Conservation (phyloP, 1,284 basidiomycete species). For the Marasmius oreades region DNA sequence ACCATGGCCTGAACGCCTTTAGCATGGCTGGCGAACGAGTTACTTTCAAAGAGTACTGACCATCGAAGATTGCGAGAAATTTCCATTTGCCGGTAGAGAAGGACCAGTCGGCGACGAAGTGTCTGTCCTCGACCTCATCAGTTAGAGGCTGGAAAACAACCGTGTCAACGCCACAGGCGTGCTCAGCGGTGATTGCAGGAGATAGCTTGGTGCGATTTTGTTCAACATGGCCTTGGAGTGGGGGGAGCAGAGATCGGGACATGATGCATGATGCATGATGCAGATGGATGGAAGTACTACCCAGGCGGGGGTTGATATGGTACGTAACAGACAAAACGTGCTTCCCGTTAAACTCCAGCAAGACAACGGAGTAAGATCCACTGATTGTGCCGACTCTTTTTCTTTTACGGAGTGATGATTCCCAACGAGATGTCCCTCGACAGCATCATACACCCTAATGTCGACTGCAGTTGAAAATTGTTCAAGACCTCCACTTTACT, state of each 20-base stretch:
- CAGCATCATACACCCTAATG: too few relatives aligned
- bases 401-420: too few relatives aligned
- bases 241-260: background rate
- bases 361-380: too few relatives aligned
- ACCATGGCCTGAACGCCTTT: slow-evolving; percentile 5
- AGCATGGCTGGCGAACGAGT: background rate
- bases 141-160: slow-evolving; percentile 9
- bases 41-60: background rate
- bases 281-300: too few relatives aligned
- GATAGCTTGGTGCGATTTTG: background rate
- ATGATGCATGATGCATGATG: too few relatives aligned
- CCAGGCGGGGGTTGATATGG: too few relatives aligned
- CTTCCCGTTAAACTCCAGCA: too few relatives aligned
- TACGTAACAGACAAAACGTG: too few relatives aligned
- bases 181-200: background rate
- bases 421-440: too few relatives aligned
- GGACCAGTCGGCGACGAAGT: slow-evolving; percentile 7
- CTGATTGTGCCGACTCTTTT: too few relatives aligned
- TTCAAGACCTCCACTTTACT: too few relatives aligned
- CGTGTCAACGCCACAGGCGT: slow-evolving; percentile 2
- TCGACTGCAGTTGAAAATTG: too few relatives aligned
- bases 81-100: slow-evolving; percentile 8
- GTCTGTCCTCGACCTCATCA: slow-evolving; percentile 9
- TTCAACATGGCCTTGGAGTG: background rate
- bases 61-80: slow-evolving; percentile 9